phyloP scores from a whole-genome alignment of 2,329 filamentous ascomycete species.

The Fusarium denticulatum region DNA sequence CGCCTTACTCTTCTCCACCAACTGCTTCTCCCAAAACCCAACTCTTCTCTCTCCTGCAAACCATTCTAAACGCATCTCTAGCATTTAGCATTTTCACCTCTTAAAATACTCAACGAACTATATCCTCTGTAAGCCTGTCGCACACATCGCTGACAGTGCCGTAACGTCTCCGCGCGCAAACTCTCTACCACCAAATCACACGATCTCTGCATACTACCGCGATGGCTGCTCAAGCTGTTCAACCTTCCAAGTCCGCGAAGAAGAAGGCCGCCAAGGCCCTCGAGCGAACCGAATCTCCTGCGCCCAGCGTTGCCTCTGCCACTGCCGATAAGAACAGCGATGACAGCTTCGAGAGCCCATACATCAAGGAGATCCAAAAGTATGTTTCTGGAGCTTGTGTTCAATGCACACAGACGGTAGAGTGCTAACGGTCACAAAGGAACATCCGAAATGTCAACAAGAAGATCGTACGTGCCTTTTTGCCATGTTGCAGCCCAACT shows the following conservation, averaged over 20 bases:
- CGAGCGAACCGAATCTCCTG: slow-evolving; percentile 64
- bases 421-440: slow-evolving; percentile 58
- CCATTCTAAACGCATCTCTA: slow-evolving; percentile 7
- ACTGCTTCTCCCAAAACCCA: slow-evolving; percentile 9
- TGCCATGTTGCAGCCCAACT: slow-evolving; percentile 4
- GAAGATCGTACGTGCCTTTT: slow-evolving; percentile 78
- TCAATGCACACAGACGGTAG: background rate
- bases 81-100: slow-evolving; percentile 6
- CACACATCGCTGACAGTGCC: slow-evolving; percentile 26
- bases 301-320: slow-evolving; percentile 58
- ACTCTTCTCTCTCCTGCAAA: slow-evolving; percentile 3
- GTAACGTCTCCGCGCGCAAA: slow-evolving; percentile 39
- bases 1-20: slow-evolving; percentile 18
- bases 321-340: slow-evolving; percentile 63
- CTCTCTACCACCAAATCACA: slow-evolving; percentile 25
- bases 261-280: slow-evolving; percentile 69
- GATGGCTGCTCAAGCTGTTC: slow-evolving; percentile 72
- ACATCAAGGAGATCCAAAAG: slow-evolving; percentile 92
- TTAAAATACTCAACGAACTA: background rate
- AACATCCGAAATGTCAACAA: slow-evolving; percentile 92
- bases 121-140: slow-evolving; percentile 29
- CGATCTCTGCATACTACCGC: slow-evolving; percentile 12
- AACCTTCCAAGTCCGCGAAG: slow-evolving; percentile 73
- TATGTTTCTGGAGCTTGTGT: slow-evolving; percentile 55
- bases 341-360: slow-evolving; percentile 74